A percentile compares a stretch with the other conserved stretches of the same genome.
Conservation (phyloP, 2,329 filamentous ascomycete species). For the Aurifilum marmelostoma region DNA sequence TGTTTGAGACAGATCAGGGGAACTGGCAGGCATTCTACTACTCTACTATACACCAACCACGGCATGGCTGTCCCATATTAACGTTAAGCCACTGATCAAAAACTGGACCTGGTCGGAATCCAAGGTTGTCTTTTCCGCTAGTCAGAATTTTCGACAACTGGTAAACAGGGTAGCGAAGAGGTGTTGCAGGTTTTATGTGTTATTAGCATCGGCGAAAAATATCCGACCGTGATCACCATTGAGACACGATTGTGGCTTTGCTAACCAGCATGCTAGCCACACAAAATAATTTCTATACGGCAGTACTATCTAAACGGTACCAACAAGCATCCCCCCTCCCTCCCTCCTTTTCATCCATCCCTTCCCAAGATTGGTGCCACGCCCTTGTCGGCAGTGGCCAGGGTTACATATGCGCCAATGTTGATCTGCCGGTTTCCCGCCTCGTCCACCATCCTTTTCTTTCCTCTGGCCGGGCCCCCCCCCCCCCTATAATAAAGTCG, state of each 20-base stretch:
- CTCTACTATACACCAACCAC: background rate
- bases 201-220: background rate
- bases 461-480: background rate
- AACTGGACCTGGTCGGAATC: background rate
- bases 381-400: background rate
- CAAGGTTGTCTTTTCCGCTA: too few species aligned
- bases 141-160: too few species aligned
- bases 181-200: background rate
- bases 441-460: background rate
- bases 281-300: too few species aligned
- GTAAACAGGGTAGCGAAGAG: background rate
- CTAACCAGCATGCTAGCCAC: background rate
- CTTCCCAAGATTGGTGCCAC: background rate
- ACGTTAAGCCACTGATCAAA: background rate
- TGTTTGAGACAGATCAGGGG: background rate
- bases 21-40: background rate
- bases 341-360: background rate
- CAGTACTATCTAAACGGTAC: too few species aligned
- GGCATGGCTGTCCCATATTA: background rate
- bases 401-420: constrained; percentile 3
- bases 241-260: background rate
- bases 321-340: background rate
- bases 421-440: constrained; percentile 4
- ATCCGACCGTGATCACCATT: too few species aligned
- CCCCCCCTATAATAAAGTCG: background rate